Base-by-base conservation (phyloP, 257 asterid genomes). In the Capsicum baccatum region DNA sequence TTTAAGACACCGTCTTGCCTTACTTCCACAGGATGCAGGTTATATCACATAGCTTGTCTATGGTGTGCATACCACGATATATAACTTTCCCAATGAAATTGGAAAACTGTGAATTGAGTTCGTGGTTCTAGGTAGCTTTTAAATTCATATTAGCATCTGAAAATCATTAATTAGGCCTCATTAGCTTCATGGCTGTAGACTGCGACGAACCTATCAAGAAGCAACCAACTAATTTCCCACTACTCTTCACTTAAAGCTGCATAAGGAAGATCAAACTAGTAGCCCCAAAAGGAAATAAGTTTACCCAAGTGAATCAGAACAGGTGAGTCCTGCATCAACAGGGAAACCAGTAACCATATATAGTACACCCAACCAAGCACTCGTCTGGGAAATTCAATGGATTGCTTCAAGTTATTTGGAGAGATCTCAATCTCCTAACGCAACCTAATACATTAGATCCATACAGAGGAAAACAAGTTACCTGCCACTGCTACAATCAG, bases 401-500 rank as follows among this genome's bases (percentile, higher is more conserved):
- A 78, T 26, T 47, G 3, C 5, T 78, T 26, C 64, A 54, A 26
- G 50, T 78, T 78, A 33, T 26, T 78, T 26, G 48, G 11, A 52
- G 81, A 26, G 26, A 14, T 78, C 3, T 11, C 15, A 52, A 76
- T 55, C 2, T 74, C 47, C 10, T 76, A 76, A 50, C 33, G 81
- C 14, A 54, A 54, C 81, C 64, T 52, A 78, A 76, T n/a, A 78
- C 63, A 14, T 14, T 63, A 50, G 60, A 44, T 33, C 52, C 58
- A 42, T 19, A 70, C 63, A 67, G 60, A 68, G 44, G 76, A 68
- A 21, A 68, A 21, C 59, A 79, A 37, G 83, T 80, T 62, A 84
- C 87, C 87, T 56, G 71, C 12, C 80, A 80, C 39, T 64, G 58
- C n/a, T 10, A 9, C 64, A 55, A 79, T 84, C 87, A 64, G 80